Percentiles rank a stretch among this genome's conserved stretches.
Evolutionary conservation across 2,329 filamentous ascomycete genomes (phyloP).

Genomic region (Thermomyces lanuginosus): DNA sequence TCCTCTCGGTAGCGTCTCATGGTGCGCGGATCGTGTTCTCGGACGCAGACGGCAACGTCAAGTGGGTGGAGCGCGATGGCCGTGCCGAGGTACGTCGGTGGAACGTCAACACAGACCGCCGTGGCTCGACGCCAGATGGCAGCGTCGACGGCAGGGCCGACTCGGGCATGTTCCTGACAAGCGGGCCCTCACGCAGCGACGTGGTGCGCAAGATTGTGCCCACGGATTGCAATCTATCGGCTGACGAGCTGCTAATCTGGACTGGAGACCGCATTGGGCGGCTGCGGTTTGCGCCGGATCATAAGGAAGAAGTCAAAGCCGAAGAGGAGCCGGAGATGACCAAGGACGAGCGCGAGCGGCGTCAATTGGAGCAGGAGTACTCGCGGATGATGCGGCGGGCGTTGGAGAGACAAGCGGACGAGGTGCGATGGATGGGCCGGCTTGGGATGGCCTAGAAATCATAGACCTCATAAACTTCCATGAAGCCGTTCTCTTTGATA

Average conservation of each 20-base stretch:
- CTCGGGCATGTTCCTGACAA: constrained; percentile 35
- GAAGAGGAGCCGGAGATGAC: constrained; percentile 1
- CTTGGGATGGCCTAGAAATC: constrained; percentile 44
- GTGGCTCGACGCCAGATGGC: constrained; percentile 5
- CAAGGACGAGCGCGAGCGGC: constrained; percentile 18
- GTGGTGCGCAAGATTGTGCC: constrained; percentile 68
- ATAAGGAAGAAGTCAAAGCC: constrained; percentile 14
- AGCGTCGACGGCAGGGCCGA: constrained; percentile 1
- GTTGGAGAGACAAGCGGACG: constrained; percentile 61
- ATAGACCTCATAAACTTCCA: too few relatives aligned
- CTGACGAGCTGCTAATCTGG: constrained; percentile 67
- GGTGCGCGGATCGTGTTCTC: constrained; percentile 69
- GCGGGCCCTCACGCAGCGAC: constrained; percentile 39
- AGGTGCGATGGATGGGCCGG: constrained; percentile 56
- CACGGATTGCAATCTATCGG: constrained; percentile 29
- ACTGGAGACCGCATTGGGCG: constrained; percentile 72
- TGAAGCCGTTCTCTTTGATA: too few relatives aligned
- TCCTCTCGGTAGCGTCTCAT: constrained; percentile 67
- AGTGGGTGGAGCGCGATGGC: constrained; percentile 83
- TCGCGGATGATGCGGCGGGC: constrained; percentile 56
- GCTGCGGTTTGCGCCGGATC: constrained; percentile 41
- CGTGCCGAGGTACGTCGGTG: constrained; percentile 37
- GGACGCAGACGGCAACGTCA: constrained; percentile 67
- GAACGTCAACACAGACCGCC: constrained; percentile 37
- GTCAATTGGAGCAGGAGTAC: constrained; percentile 40